phyloP scores from a whole-genome alignment of 257 asterid genomes.

The Ligustrum vulgare region DNA sequence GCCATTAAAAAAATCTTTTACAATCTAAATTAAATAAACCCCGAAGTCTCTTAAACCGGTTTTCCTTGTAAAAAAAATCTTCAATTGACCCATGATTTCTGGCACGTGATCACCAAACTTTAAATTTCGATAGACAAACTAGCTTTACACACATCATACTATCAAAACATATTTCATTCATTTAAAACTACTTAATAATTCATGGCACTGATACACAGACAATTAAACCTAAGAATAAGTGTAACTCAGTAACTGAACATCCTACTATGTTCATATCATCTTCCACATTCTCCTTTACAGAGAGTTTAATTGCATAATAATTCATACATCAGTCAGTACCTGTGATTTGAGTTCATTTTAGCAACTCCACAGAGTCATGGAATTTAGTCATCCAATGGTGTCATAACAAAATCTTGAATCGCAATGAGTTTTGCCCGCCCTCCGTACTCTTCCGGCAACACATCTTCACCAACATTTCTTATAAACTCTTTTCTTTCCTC shows the following conservation, averaged over 20 bases:
- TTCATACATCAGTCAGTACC: background rate
- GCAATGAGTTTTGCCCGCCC: slow-evolving; percentile 54
- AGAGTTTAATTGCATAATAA: background rate
- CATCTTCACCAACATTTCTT: slow-evolving; percentile 56
- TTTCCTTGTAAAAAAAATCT: too few relatives aligned
- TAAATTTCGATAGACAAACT: too few relatives aligned
- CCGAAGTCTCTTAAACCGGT: too few relatives aligned
- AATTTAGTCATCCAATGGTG: slow-evolving; percentile 27
- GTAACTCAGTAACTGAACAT: background rate
- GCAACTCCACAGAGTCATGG: background rate
- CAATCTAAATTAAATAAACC: too few relatives aligned
- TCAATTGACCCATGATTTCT: too few relatives aligned
- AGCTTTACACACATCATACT: background rate
- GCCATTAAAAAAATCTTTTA: too few relatives aligned
- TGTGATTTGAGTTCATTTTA: slow-evolving; percentile 18
- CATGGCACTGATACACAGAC: background rate
- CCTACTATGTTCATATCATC: background rate
- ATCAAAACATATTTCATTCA: background rate
- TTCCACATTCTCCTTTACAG: background rate
- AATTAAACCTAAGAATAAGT: background rate
- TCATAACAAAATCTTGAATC: slow-evolving; percentile 50
- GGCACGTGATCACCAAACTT: too few relatives aligned
- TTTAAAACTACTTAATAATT: background rate
- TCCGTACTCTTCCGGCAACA: slow-evolving; percentile 73
- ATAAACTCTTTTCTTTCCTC: slow-evolving; percentile 48